Evolutionary conservation across 108 stramenopile species (phyloP).

Genomic region (Fistulifera pelliculosa): DNA sequence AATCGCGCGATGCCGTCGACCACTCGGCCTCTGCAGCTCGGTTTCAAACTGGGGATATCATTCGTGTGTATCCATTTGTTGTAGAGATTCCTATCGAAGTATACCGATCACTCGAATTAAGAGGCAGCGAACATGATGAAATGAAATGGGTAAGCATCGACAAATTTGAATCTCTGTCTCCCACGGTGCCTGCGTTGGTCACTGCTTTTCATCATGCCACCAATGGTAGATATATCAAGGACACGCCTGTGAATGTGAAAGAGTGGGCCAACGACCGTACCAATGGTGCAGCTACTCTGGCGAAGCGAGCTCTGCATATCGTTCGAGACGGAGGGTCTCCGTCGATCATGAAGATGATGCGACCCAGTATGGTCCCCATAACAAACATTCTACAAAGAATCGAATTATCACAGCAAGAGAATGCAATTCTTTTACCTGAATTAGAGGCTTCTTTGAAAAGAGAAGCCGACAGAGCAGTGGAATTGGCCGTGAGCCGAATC

Average conservation of each 20-base stretch:
- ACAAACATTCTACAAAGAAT: slow-evolving; percentile 35
- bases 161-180: slow-evolving; percentile 19
- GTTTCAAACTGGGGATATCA: slow-evolving; percentile 22
- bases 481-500: slow-evolving; percentile 1
- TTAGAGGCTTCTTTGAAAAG: slow-evolving; percentile 11
- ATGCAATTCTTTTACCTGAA: background rate
- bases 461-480: slow-evolving; percentile 9
- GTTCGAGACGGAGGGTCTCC: slow-evolving; percentile 7
- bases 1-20: background rate
- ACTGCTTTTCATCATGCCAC: slow-evolving; percentile 52
- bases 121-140: slow-evolving; percentile 44
- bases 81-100: slow-evolving; percentile 13
- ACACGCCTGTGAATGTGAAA: slow-evolving; percentile 15
- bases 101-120: slow-evolving; percentile 7
- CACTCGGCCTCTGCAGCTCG: slow-evolving; percentile 4
- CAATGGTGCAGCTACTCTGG: slow-evolving; percentile 35
- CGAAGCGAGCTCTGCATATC: slow-evolving; percentile 27
- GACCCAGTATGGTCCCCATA: slow-evolving; percentile 47
- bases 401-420: slow-evolving; percentile 1
- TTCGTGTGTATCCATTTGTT: slow-evolving; percentile 47
- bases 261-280: slow-evolving; percentile 31
- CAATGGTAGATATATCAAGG: slow-evolving; percentile 18
- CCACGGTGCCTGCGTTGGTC: slow-evolving; percentile 32
- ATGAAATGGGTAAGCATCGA: slow-evolving; percentile 31
- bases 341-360: slow-evolving; percentile 29